Evolutionary conservation across 1,139 yeast genomes (phyloP).

Genomic region (Yamadazyma blattariae): DNA sequence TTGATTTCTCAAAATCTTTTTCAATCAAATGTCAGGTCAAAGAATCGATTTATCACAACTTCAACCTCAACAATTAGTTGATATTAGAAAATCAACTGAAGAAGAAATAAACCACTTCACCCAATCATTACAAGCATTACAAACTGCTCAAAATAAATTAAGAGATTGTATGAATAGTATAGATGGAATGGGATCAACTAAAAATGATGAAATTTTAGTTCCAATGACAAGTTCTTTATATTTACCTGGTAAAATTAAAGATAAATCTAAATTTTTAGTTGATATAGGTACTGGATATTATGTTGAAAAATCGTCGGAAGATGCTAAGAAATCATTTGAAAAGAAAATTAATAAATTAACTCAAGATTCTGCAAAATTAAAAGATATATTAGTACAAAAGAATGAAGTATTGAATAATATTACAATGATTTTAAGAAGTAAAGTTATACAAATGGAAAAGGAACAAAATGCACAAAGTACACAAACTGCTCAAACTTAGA

Average conservation of each 20-base stretch:
- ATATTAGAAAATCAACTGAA: slow-evolving; percentile 80
- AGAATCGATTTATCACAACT: slow-evolving; percentile 63
- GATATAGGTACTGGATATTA: slow-evolving; percentile 97
- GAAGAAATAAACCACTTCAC: slow-evolving; percentile 84
- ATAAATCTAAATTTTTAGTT: slow-evolving; percentile 71
- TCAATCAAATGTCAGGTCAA: slow-evolving; percentile 10
- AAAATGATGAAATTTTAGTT: slow-evolving; percentile 58
- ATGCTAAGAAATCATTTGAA: slow-evolving; percentile 72
- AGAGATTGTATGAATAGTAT: slow-evolving; percentile 78
- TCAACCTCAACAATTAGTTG: slow-evolving; percentile 79
- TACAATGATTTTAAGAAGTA: slow-evolving; percentile 48
- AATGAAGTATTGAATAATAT: slow-evolving; percentile 50
- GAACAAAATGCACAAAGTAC: slow-evolving; percentile 16
- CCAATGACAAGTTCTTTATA: slow-evolving; percentile 89
- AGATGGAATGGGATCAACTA: slow-evolving; percentile 48
- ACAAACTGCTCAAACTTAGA: too few species aligned
- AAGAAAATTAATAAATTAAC: slow-evolving; percentile 70
- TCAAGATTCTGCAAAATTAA: slow-evolving; percentile 71
- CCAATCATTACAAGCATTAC: slow-evolving; percentile 79
- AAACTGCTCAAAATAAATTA: slow-evolving; percentile 80
- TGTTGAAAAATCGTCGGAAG: slow-evolving; percentile 71
- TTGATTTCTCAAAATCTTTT: slow-evolving; percentile 1
- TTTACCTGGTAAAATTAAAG: slow-evolving; percentile 74
- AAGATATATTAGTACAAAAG: slow-evolving; percentile 69
- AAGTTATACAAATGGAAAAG: slow-evolving; percentile 43